Conservation (phyloP, 2,329 filamentous ascomycete species). For the Aspergillus fischeri region DNA sequence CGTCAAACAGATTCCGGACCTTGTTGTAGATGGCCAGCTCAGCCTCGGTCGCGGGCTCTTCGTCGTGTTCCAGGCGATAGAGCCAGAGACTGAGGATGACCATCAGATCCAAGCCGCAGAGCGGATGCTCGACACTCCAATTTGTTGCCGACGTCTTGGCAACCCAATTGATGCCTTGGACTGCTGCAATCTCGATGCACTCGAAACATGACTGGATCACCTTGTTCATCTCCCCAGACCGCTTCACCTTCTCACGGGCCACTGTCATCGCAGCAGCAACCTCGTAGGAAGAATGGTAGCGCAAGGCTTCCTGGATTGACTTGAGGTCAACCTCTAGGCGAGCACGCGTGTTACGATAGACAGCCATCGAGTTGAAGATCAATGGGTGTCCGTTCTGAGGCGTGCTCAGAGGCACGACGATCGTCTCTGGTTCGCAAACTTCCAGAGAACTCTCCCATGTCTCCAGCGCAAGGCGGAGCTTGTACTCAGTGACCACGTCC, state of each 20-base stretch:
- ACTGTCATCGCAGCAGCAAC: constrained; percentile 95
- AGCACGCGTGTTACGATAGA: constrained; percentile 90
- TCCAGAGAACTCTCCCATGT: constrained; percentile 99
- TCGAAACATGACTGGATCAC: constrained; percentile 97
- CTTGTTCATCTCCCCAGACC: constrained; percentile 96
- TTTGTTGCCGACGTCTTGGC: constrained; percentile 96
- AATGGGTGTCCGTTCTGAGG: constrained; percentile 94
- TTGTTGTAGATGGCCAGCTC: constrained; percentile 54
- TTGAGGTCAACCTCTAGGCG: constrained; percentile 94
- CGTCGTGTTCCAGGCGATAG: constrained; percentile 98
- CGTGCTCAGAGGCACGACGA: constrained; percentile 82
- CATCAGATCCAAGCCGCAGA: constrained; percentile 95
- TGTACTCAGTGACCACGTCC: constrained; percentile 97
- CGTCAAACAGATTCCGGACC: constrained; percentile 77
- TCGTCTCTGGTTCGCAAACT: constrained; percentile 84
- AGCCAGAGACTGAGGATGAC: constrained; percentile 97
- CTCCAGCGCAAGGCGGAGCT: constrained; percentile 88
- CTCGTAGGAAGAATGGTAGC: constrained; percentile 96
- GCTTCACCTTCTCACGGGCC: constrained; percentile 88
- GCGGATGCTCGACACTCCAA: constrained; percentile 97
- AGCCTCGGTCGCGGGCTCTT: constrained; percentile 60
- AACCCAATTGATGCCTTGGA: constrained; percentile 95
- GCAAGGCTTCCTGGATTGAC: constrained; percentile 89
- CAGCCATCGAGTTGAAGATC: constrained; percentile 96
- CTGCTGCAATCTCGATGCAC: constrained; percentile 91